Percentiles rank a stretch among this genome's conserved stretches.
phyloP scores from a whole-genome alignment of 805 yeast genomes.

The Tetrapisispora pingtungensis region DNA sequence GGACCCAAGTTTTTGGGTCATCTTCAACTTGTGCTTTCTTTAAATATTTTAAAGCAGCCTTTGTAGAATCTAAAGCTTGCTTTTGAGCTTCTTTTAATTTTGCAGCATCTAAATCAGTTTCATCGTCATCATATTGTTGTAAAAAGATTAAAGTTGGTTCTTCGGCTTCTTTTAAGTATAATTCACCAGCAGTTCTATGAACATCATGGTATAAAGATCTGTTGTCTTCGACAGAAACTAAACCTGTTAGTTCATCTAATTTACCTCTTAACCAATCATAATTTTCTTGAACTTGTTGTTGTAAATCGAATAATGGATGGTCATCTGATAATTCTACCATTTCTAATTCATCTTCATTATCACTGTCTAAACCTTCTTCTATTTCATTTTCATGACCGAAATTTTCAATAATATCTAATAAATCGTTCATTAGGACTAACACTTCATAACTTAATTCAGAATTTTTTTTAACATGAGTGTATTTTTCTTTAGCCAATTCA shows the following conservation, averaged over 20 bases:
- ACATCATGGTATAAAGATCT: conserved; percentile 32
- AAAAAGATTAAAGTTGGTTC: conserved; percentile 45
- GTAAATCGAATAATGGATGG: conserved; percentile 48
- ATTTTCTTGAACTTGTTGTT: conserved; percentile 33
- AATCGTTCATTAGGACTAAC: conserved; percentile 52
- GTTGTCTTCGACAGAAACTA: conserved; percentile 9
- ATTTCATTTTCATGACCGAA: conserved; percentile 47
- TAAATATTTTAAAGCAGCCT: conserved; percentile 48
- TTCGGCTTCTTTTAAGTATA: conserved; percentile 56
- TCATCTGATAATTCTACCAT: conserved; percentile 32
- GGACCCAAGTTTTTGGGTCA: conserved; percentile 74
- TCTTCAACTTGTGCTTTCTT: conserved; percentile 53
- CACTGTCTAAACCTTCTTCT: conserved; percentile 53
- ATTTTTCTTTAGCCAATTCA: conserved; percentile 37
- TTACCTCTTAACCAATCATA: conserved; percentile 38
- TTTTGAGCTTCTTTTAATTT: conserved; percentile 36
- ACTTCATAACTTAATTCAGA: conserved; percentile 39
- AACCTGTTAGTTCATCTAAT: conserved; percentile 13
- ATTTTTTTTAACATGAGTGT: conserved; percentile 34
- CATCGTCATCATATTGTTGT: conserved; percentile 44
- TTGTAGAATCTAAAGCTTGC: conserved; percentile 39
- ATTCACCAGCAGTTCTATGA: conserved; percentile 48
- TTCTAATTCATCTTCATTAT: conserved; percentile 34
- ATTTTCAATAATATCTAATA: conserved; percentile 55
- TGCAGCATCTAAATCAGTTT: conserved; percentile 9